These are phyloP conservation scores for Debaryomyces subglobosus DNA, from an alignment of 1,139 yeast species.

Conservation along the genomic window DNA sequence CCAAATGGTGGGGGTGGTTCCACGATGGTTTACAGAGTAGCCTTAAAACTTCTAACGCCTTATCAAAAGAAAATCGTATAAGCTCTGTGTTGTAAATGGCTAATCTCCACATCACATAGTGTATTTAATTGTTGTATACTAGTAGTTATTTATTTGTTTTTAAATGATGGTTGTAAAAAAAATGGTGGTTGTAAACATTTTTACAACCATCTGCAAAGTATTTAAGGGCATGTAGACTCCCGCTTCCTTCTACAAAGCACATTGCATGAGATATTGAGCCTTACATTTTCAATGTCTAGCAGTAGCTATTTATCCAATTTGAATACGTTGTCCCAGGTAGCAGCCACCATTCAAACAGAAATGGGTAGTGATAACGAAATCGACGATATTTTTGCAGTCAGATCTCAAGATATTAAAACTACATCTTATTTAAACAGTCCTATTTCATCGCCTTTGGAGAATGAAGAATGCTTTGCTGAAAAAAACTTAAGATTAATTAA, in stretches of 20 bases:
- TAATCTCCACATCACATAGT: no score
- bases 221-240: not conserved
- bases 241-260: not conserved
- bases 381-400: not conserved
- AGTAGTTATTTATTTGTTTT: not conserved
- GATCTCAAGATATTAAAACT: not conserved
- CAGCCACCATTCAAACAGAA: constrained; percentile 1
- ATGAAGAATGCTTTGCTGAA: not conserved
- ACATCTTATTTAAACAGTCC: not conserved
- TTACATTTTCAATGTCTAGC: not conserved
- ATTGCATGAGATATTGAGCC: not conserved
- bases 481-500: not conserved
- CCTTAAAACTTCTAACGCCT: no score
- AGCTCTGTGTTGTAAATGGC: not conserved
- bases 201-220: constrained; percentile 1
- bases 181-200: not conserved
- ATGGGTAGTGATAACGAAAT: not conserved
- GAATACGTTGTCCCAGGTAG: constrained; percentile 6
- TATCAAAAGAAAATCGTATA: not conserved
- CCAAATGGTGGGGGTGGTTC: not conserved
- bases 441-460: not conserved
- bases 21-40: not conserved
- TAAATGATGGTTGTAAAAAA: not conserved
- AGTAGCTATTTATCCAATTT: constrained; percentile 1
- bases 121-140: no score